Evolutionary conservation across 2,329 filamentous ascomycete genomes (phyloP), one percentile per base, ranked within the genome.

Genomic region (Chaetomiaceae sp.): DNA sequence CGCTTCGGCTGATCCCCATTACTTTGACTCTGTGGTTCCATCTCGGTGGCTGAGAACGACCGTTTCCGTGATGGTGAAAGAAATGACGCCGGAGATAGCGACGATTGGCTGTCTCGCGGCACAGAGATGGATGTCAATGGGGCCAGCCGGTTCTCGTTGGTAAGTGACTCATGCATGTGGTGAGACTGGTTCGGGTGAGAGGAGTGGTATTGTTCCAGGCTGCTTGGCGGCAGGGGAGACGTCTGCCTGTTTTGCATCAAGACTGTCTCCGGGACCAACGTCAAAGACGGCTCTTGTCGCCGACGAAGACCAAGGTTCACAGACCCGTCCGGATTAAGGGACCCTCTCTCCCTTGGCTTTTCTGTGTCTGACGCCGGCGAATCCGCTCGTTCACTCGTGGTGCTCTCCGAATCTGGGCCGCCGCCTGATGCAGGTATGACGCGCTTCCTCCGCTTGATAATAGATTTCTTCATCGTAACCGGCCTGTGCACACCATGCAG

Each of bases 391-490:
- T 83, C 80, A 32, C 77, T 73, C 41, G 73, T 67, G 44, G 76
- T 62, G 23, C 66, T 66, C 48, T 73, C 70, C 18, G 70, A 68
- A 48, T 73, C 71, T 1, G 62, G 61, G 2, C 69, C 69, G 16
- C 75, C 77, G 44, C 79, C 74, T 23, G 82, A 74, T 16, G 88
- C 90, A 16, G 92, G 91, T 38, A 97, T 91, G 5, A 97, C 90
- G 54, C 94, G 85, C 76, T 97, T 97, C 56, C 94, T 81, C 57
- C 94, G 83, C 71, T 99, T 97, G 69, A 99, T 99, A 23, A 95
- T 88, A 3, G 90, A 87, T 70, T 96, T 97, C 71, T 97, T 99
- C 94, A 99, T 97, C n/a, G 90, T 90, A 5, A 94, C 89, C 0
- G 94, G 94, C 37, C 94, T 82, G 69, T 96, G 92, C 27, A 90